phyloP scores from a whole-genome alignment of 2,329 filamentous ascomycete species.

The Lanzia echinophila region DNA sequence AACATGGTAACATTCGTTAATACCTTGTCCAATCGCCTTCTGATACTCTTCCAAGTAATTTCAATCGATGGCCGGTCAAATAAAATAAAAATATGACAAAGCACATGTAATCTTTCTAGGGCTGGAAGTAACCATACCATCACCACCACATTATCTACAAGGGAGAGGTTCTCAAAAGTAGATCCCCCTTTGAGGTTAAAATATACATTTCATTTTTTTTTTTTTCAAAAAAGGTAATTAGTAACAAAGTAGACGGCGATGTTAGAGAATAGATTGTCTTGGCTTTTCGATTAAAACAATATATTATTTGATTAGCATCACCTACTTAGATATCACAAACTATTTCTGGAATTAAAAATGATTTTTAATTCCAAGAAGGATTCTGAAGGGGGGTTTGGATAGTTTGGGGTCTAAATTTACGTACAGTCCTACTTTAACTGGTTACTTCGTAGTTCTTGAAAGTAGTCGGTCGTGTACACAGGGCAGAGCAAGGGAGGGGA shows the following conservation, averaged over 20 bases:
- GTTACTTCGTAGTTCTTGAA: too few relatives aligned
- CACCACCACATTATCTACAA: conserved; percentile 19
- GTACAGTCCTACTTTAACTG: too few relatives aligned
- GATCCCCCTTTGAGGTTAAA: not conserved
- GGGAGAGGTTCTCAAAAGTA: conserved; percentile 18
- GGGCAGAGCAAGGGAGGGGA: too few relatives aligned
- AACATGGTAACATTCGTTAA: not conserved
- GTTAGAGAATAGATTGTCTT: conserved; percentile 4
- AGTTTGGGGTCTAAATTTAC: too few relatives aligned
- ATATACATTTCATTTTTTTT: too few relatives aligned
- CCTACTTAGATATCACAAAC: too few relatives aligned
- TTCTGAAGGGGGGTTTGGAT: too few relatives aligned
- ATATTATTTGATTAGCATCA: too few relatives aligned
- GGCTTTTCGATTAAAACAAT: not conserved
- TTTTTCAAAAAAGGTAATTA: not conserved
- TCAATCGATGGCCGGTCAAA: conserved; percentile 1
- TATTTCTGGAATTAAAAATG: too few relatives aligned
- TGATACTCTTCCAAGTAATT: not conserved
- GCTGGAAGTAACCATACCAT: conserved; percentile 22
- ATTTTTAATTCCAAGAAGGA: too few relatives aligned
- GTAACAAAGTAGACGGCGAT: conserved; percentile 3
- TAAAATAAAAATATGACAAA: conserved; percentile 29
- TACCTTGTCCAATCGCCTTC: not conserved
- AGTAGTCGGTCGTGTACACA: too few relatives aligned
- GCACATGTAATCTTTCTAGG: conserved; percentile 16